Base-by-base conservation (phyloP, 1,139 yeast species). In the Yamadazyma atlantica region DNA sequence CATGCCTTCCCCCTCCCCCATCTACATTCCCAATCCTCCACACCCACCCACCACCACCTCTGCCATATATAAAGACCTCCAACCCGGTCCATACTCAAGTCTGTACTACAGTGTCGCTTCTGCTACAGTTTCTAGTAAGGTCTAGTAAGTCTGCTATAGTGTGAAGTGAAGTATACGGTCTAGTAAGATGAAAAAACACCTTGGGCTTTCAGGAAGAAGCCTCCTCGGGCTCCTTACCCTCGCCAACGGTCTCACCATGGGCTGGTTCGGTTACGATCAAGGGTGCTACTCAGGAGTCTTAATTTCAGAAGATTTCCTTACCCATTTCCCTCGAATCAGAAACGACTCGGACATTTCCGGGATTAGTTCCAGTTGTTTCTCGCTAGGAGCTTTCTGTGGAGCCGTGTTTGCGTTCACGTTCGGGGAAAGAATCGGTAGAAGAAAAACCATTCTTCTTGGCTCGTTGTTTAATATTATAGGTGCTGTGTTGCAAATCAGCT, bases 221-320 rank as follows among this genome's bases (percentile, higher is more conserved):
- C 36, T 46, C 13, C 33, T 48, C 26, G 35, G 39, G 4, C 26
- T 46, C 11, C 38, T 48, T 26, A 46, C 51, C 3, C n/a, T 45
- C 2, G 39, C 44, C 16, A 44, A 46, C 35, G 48, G 48, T 30
- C 40, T 46, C 4, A 43, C 44, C 14, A 44, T 45, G 42, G 49
- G 46, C 4, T 45, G 45, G 46, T 83, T 83, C 53, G 90, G 90
- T 38, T 82, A 81, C 50, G 88, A 82, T 55, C 89, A 83, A 58
- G 89, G 89, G 51, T 73, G 83, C 39, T 79, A 80, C 82, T 73
- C 82, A 13, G 83, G 85, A 48, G 64, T 79, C 35, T 77, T 66
- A 47, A 57, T 61, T 36, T 48, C 68, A 31, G 64, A 64, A 38
- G 50, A 59, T 48, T 55, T 66, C 50, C 57, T 64, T 33, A 40